phyloP scores from a whole-genome alignment of 2,329 filamentous ascomycete genomes.

The Aspergillus sp. region DNA sequence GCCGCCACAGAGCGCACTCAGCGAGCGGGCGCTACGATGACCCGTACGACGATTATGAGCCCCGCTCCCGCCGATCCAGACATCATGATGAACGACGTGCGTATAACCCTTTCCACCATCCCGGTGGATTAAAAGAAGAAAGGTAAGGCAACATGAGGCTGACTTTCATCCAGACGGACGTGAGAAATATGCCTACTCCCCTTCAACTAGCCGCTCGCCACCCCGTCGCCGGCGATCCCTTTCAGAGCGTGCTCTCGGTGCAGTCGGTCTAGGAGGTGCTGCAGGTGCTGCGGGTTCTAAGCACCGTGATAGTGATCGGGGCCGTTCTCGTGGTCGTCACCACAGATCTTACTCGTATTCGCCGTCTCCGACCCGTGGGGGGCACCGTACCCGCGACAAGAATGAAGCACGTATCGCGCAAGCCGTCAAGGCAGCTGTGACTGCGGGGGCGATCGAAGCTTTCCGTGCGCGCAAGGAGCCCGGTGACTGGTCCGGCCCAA shows the following conservation, averaged over 20 bases:
- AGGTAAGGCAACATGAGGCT: not conserved
- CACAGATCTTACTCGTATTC: slow-evolving; percentile 50
- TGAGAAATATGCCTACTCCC: slow-evolving; percentile 34
- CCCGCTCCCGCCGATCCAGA: slow-evolving; percentile 43
- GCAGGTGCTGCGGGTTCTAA: slow-evolving; percentile 32
- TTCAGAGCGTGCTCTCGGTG: slow-evolving; percentile 53
- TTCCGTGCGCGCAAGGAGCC: slow-evolving; percentile 87
- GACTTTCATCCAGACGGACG: slow-evolving; percentile 26
- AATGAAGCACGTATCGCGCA: slow-evolving; percentile 69
- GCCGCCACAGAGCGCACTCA: slow-evolving; percentile 38
- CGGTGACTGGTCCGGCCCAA: slow-evolving; percentile 85
- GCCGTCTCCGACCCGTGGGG: slow-evolving; percentile 52
- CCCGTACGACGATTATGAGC: slow-evolving; percentile 25
- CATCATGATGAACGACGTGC: slow-evolving; percentile 48
- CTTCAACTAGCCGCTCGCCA: slow-evolving; percentile 42
- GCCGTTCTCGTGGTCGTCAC: slow-evolving; percentile 34
- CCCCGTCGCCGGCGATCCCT: slow-evolving; percentile 46
- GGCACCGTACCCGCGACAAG: slow-evolving; percentile 51
- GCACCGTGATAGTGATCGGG: slow-evolving; percentile 52
- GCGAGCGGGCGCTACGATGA: slow-evolving; percentile 34
- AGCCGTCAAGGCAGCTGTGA: slow-evolving; percentile 84
- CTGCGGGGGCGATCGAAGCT: slow-evolving; percentile 88
- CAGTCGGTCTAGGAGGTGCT: slow-evolving; percentile 58
- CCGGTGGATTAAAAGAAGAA: not conserved
- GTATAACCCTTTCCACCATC: slow-evolving; percentile 16